These are phyloP conservation scores for Rhododendron henanense DNA, from an alignment of 148 eudicot species.

Conservation along the genomic window DNA sequence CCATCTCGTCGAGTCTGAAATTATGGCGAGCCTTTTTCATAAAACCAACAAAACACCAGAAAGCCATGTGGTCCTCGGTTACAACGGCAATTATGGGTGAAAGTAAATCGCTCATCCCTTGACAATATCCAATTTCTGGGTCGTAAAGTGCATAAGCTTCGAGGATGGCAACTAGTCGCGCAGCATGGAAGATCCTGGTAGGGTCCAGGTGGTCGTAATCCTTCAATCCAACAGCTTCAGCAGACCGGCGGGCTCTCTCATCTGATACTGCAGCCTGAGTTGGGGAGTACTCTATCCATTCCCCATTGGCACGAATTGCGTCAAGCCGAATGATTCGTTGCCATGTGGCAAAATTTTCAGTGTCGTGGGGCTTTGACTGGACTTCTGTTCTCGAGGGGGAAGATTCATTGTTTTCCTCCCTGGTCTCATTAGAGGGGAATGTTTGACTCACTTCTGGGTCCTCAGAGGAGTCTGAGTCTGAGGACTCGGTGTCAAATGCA, in stretches of 20 bases:
- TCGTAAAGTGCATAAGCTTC: constrained; percentile 95
- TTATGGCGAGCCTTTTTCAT: constrained; percentile 97
- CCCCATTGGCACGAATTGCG: constrained; percentile 86
- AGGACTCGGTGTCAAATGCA: constrained; percentile 53
- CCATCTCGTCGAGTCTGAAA: constrained; percentile 92
- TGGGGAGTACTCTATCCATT: constrained; percentile 62
- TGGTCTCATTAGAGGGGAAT: constrained; percentile 35
- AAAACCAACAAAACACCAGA: constrained; percentile 98
- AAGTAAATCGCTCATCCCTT: constrained; percentile 97
- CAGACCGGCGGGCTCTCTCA: constrained; percentile 60
- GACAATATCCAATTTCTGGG: constrained; percentile 94
- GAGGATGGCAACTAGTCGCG: constrained; percentile 83
- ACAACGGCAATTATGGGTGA: constrained; percentile 83
- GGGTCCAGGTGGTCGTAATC: constrained; percentile 85
- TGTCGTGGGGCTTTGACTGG: constrained; percentile 30
- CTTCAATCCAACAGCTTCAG: constrained; percentile 73
- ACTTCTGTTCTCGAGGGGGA: constrained; percentile 40
- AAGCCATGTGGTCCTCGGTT: constrained; percentile 81
- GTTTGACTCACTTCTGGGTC: constrained; percentile 57
- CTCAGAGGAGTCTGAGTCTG: constrained; percentile 71
- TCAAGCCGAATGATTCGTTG: constrained; percentile 93
- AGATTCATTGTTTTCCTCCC: constrained; percentile 39
- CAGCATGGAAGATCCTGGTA: constrained; percentile 76
- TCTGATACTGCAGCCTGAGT: constrained; percentile 64
- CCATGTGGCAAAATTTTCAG: constrained; percentile 87